phyloP scores from a whole-genome alignment of 139 green algal genomes.

The Chlorella sp. region DNA sequence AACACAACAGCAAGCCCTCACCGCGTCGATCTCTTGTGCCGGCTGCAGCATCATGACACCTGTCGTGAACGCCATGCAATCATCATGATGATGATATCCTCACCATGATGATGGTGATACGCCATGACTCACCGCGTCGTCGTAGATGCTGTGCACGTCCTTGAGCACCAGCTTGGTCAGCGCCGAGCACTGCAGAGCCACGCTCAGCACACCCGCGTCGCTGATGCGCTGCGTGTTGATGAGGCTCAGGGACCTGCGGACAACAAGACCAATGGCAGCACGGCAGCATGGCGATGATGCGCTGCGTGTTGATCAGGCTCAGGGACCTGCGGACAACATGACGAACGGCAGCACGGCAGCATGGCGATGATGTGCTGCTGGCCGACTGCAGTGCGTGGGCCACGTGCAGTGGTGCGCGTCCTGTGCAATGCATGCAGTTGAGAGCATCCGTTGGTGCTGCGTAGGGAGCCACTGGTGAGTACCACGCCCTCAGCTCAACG shows the following conservation, averaged over 20 bases:
- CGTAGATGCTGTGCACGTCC: neutral
- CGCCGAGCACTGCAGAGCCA: neutral
- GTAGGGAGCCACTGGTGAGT: too few relatives aligned
- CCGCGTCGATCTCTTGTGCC: too few relatives aligned
- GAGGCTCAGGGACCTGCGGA: neutral
- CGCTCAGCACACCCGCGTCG: neutral
- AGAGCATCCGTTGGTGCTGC: too few relatives aligned
- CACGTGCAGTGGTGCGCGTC: too few relatives aligned
- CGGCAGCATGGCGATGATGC: neutral
- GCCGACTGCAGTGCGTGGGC: too few relatives aligned
- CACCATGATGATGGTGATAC: too few relatives aligned
- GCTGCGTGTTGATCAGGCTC: neutral
- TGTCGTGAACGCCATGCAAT: too few relatives aligned
- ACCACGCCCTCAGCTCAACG: too few relatives aligned
- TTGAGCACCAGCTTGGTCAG: neutral
- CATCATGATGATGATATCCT: too few relatives aligned
- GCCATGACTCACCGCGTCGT: neutral
- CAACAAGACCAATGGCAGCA: neutral
- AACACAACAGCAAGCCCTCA: too few relatives aligned
- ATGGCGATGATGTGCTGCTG: neutral
- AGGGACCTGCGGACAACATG: neutral
- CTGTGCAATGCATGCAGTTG: too few relatives aligned
- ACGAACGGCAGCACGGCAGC: neutral
- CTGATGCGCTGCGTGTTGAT: neutral
- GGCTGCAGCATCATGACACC: too few relatives aligned